Base-by-base conservation (phyloP, 148 eudicot species). In the Cornus florida region DNA sequence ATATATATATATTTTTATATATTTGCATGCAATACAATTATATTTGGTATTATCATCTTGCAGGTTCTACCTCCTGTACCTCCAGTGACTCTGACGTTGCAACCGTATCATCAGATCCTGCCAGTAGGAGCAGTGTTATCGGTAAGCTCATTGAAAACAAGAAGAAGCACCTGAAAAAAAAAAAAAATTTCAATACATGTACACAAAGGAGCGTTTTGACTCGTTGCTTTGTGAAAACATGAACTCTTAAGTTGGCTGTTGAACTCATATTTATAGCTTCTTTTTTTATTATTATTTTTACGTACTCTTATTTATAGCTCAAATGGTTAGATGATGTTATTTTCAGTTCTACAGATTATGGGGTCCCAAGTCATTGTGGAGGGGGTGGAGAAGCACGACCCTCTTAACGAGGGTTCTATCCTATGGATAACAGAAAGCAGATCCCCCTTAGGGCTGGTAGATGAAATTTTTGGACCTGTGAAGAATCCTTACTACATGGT, bases 391-490 rank as follows among this genome's bases (percentile, higher is more conserved):
- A 92, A 88, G 79, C 99, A 96, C 78, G 80, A 84, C 84, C 99
- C 99, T 69, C 92, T 93, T 19, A 87, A 77, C 53, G 98, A 93
- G 76, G 97, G 99, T 68, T 93, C 99, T 39, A 91, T 93, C 79
- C 84, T 96, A 73, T 96, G 99, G 99, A 88, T 94, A 77, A 85
- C 92, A 22, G 97, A 91, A 79, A 89, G 73, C 66, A 84, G 95
- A 85, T 82, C 80, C 73, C 97, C 99, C 43, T 81, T 96, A 31
- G 99, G 99, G 33, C 53, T 87, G 75, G 89, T 96, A 16, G 99
- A 96, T 85, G 99, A 96, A 78, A 92, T 96, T 41, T 96, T 96
- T 79, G 98, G 99, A 60, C 99, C 99, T n/a, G 97, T 96, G 23
- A 94, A 93, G 86, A 88, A 83, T 75, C 99, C 99, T 43, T 92